Base-by-base conservation (phyloP, 108 stramenopile species). In the Nannochloropsis gaditana region DNA sequence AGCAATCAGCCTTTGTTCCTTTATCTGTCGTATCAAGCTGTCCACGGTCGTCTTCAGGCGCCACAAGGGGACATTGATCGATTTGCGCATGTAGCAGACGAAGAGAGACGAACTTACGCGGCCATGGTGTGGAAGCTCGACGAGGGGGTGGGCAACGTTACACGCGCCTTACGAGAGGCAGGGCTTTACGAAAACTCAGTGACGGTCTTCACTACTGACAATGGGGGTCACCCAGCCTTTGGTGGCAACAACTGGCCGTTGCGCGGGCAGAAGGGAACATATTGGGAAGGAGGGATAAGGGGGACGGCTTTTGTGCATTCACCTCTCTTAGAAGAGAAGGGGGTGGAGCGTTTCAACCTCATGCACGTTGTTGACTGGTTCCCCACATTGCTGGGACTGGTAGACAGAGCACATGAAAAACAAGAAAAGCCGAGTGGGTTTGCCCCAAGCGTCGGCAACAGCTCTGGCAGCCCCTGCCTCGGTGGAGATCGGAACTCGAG, bases 211-310 rank as follows among this genome's bases (percentile, higher is more conserved):
- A 43, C 86, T 0, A 89, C 86, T 9, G 90, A 90, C 4, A 90
- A 90, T 79, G 90, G 90, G 5, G 90, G 87, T 11, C 85, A 85
- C 42, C 85, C 90, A 5, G 19, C 19, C 19, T 86, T 79, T 11
- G 90, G 90, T 2, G 89, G 90, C 43, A 84, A 41, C n/a, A 90
- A 90, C 80, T 85, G 81, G 15, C 90, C 90, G 21, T 87, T 89
- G 5, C 8, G 89, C 41, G 88, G 88, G 9, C 5, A 17, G 6
- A 90, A 90, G 42, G 45, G 82, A 44, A 87, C 86, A 5, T 11
- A 79, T 5, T 90, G 21, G 79, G 90, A 90, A 84, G 90, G 89
- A 21, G 89, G 87, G 44, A 43, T 21, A 43, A 84, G 85, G 83
- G 89, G 82, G 21, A 21, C 88, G 41, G 86, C 83, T 0, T 73